Conservation (phyloP, 805 yeast genomes). For the Blastobotrys chiropterorum region DNA sequence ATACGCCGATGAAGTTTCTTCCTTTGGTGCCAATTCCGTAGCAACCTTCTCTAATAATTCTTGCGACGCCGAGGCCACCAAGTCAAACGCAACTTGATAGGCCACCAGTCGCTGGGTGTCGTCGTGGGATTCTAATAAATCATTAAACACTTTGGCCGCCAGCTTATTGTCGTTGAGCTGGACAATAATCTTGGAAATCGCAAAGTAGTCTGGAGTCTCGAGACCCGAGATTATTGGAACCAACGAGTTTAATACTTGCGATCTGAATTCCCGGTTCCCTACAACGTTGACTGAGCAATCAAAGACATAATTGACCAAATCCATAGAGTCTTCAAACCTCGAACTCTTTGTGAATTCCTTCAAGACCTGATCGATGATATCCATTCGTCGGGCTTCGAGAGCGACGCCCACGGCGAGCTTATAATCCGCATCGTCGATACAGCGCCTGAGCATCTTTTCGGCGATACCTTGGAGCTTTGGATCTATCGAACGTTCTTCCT, state of each 20-base stretch:
- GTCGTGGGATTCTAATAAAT: constrained; percentile 43
- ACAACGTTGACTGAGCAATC: constrained; percentile 61
- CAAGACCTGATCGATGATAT: constrained; percentile 56
- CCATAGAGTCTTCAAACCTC: constrained; percentile 35
- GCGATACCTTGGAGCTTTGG: constrained; percentile 61
- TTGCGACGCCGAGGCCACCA: constrained; percentile 87
- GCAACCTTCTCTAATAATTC: constrained; percentile 59
- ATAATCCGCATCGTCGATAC: constrained; percentile 63
- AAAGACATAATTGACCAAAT: constrained; percentile 65
- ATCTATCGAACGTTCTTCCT: constrained; percentile 38
- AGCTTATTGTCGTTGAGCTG: constrained; percentile 73
- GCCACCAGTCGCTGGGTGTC: constrained; percentile 52
- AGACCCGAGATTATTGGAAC: constrained; percentile 54
- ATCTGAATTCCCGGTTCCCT: constrained; percentile 59
- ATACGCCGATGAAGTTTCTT: constrained; percentile 24
- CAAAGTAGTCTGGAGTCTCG: constrained; percentile 69
- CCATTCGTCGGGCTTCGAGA: constrained; percentile 80
- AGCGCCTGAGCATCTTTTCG: constrained; percentile 79
- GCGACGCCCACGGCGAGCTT: constrained; percentile 87
- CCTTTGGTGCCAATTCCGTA: constrained; percentile 25
- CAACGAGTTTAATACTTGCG: constrained; percentile 54
- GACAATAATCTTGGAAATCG: constrained; percentile 78
- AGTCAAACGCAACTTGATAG: constrained; percentile 91
- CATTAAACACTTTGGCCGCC: constrained; percentile 63
- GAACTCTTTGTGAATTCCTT: constrained; percentile 24